Evolutionary conservation across 805 yeast genomes (phyloP).

Genomic region (Barnettozyma vustinii): DNA sequence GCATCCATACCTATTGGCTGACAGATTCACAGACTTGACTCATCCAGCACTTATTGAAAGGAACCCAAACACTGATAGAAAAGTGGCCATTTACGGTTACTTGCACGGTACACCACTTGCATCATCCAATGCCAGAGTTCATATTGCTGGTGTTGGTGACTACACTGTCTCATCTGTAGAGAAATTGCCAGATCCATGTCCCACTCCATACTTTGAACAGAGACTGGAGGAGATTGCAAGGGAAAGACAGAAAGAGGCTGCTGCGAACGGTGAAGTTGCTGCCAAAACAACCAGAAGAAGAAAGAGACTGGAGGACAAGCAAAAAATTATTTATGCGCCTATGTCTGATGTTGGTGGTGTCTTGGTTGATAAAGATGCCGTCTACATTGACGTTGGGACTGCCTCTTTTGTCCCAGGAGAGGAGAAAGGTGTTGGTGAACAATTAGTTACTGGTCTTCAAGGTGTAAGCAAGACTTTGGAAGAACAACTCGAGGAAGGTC

Average conservation of each 20-base stretch:
- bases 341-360: slow-evolving; percentile 99
- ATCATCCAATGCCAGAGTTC: slow-evolving; percentile 64
- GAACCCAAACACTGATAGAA: slow-evolving; percentile 81
- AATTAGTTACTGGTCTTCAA: slow-evolving; percentile 77
- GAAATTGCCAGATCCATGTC: slow-evolving; percentile 96
- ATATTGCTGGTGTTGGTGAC: slow-evolving; percentile 96
- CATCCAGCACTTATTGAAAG: slow-evolving; percentile 80
- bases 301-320: slow-evolving; percentile 88
- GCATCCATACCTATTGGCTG: slow-evolving; percentile 91
- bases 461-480: slow-evolving; percentile 54
- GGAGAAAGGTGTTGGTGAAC: slow-evolving; percentile 81
- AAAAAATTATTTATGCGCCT: slow-evolving; percentile 94
- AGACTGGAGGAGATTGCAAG: slow-evolving; percentile 75
- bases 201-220: slow-evolving; percentile 91
- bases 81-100: slow-evolving; percentile 88
- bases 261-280: slow-evolving; percentile 49
- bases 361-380: slow-evolving; percentile 94
- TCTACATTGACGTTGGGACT: slow-evolving; percentile 65
- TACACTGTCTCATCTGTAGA: slow-evolving; percentile 70
- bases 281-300: slow-evolving; percentile 72
- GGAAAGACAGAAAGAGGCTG: slow-evolving; percentile 64
- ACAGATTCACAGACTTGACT: slow-evolving; percentile 88
- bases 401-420: slow-evolving; percentile 56
- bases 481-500: slow-evolving; percentile 53
- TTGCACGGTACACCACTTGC: slow-evolving; percentile 90